These are phyloP conservation scores for Huntiella moniliformis DNA, from an alignment of 2,329 filamentous ascomycete species.

Conservation along the genomic window DNA sequence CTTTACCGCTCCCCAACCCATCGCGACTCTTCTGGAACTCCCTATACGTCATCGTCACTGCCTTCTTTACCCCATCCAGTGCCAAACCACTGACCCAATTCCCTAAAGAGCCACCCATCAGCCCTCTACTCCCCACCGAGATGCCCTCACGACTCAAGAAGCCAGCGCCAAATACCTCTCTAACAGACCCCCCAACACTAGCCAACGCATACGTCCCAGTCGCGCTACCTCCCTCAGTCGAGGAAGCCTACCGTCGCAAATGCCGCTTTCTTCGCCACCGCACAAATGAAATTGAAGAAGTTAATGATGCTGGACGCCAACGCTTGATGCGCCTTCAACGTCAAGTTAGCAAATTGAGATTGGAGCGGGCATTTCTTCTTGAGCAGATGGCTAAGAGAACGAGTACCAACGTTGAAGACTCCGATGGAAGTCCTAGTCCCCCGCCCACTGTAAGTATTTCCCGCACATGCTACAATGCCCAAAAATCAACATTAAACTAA, in stretches of 20 bases:
- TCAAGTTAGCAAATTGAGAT: constrained; percentile 76
- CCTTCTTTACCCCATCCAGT: too few relatives aligned
- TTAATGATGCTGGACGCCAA: constrained; percentile 67
- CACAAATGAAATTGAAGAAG: constrained; percentile 76
- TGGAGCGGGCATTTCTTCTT: constrained; percentile 61
- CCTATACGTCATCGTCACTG: too few relatives aligned
- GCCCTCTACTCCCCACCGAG: not conserved
- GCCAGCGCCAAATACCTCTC: constrained; percentile 1
- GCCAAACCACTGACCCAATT: not conserved
- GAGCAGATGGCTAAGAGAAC: constrained; percentile 58
- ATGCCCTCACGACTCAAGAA: constrained; percentile 12
- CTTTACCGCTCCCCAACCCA: too few relatives aligned
- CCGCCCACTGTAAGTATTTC: constrained; percentile 47
- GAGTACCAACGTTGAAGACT: constrained; percentile 57
- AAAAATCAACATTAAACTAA: not conserved
- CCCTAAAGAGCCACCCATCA: not conserved
- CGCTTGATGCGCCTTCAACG: constrained; percentile 65
- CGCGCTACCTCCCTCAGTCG: constrained; percentile 66
- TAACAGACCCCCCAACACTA: constrained; percentile 5
- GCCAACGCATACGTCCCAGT: constrained; percentile 32
- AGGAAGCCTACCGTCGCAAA: constrained; percentile 90
- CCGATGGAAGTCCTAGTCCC: constrained; percentile 61
- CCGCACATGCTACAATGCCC: not conserved
- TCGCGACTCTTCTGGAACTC: too few relatives aligned
- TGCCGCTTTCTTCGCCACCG: constrained; percentile 87